A percentile compares a stretch with the other conserved stretches of the same genome.
phyloP scores from a whole-genome alignment of 345 rosid genomes.

The Eucalyptus erythrocorys region DNA sequence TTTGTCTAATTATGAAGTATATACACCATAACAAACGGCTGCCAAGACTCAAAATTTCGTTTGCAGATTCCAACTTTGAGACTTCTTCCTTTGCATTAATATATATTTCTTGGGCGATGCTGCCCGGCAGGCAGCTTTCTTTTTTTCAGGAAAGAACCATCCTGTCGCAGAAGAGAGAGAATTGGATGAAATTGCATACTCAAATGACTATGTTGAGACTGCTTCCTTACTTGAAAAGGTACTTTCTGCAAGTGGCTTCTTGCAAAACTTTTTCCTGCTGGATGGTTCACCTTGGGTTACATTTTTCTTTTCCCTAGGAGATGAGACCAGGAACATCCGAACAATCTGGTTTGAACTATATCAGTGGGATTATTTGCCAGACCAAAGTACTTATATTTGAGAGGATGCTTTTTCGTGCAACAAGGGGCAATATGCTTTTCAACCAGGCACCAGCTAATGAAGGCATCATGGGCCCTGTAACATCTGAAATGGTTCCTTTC shows the following conservation, averaged over 20 bases:
- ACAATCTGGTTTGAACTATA: slow-evolving; percentile 77
- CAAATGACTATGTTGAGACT: slow-evolving; percentile 36
- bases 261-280: not conserved
- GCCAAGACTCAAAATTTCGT: not conserved
- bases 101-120: not conserved
- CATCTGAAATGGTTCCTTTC: slow-evolving; percentile 65
- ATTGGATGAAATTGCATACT: slow-evolving; percentile 56
- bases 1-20: not conserved
- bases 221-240: slow-evolving; percentile 81
- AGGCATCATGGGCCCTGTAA: slow-evolving; percentile 81
- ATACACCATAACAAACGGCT: not conserved
- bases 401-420: slow-evolving; percentile 93
- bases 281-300: not conserved
- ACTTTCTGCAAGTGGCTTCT: slow-evolving; percentile 1
- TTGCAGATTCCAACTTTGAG: not conserved
- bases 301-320: slow-evolving; percentile 37
- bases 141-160: slow-evolving; percentile 59
- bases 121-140: slow-evolving; percentile 79
- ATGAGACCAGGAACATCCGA: slow-evolving; percentile 46
- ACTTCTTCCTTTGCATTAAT: not conserved
- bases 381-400: slow-evolving; percentile 69
- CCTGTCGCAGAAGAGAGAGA: slow-evolving; percentile 57
- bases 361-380: slow-evolving; percentile 78
- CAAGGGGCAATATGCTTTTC: slow-evolving; percentile 99
- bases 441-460: slow-evolving; percentile 81